Conservation (phyloP, 495 filamentous ascomycete genomes). For the Aspergillus ostianus region DNA sequence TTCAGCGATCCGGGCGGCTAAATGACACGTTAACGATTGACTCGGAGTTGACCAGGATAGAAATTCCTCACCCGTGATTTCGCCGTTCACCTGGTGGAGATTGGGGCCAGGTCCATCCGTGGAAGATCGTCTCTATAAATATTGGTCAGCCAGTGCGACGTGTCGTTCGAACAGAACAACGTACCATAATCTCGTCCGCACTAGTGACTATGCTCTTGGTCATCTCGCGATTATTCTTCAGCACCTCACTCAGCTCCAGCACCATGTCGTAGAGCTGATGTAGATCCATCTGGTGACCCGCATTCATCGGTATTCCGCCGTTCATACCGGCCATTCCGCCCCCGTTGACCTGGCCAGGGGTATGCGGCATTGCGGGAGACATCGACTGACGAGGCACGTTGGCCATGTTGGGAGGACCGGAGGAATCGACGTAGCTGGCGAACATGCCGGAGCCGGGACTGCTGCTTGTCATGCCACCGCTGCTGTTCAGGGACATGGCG, state of each 20-base stretch:
- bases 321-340: constrained; percentile 59
- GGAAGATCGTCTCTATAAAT: constrained; percentile 39
- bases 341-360: constrained; percentile 51
- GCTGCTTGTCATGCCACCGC: constrained; percentile 31
- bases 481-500: constrained; percentile 38
- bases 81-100: constrained; percentile 48
- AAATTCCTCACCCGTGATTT: constrained; percentile 39
- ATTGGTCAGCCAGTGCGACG: constrained; percentile 15
- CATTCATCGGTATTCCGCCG: constrained; percentile 60
- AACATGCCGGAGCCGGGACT: constrained; percentile 32
- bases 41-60: neutral
- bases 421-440: constrained; percentile 33
- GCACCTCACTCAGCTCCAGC: constrained; percentile 71
- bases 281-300: constrained; percentile 83
- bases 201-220: constrained; percentile 72
- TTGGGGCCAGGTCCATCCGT: constrained; percentile 42
- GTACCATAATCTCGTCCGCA: constrained; percentile 59
- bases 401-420: constrained; percentile 32
- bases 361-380: constrained; percentile 34
- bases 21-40: neutral
- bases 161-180: constrained; percentile 11
- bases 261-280: constrained; percentile 83
- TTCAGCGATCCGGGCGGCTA: constrained; percentile 49
- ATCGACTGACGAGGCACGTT: constrained; percentile 39
- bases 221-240: constrained; percentile 74